Evolutionary conservation across 805 yeast genomes (phyloP), one percentile per base, ranked within the genome.

Genomic region (Lipomyces starkeyi): DNA sequence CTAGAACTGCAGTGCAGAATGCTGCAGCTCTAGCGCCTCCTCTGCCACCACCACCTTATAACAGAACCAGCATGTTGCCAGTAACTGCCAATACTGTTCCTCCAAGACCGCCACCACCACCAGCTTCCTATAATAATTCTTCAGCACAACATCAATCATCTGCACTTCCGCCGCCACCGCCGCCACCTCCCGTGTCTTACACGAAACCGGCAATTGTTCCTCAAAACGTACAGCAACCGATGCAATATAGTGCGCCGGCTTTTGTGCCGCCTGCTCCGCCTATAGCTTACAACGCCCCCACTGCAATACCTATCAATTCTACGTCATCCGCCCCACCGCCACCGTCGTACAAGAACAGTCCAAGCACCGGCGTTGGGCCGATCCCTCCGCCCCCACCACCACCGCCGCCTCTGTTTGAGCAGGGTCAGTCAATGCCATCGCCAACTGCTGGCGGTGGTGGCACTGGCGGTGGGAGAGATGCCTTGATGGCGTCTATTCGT

Each of bases 401-500:
- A 27, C 72, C 72, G 9, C 63, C 67, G 14, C 73, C 75, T 11
- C 62, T 67, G 2, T 76, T 76, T 27, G 75, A 77, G 40, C 64
- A 72, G 32, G 7, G 32, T 29, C 32, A 29, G 32, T 29, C 32
- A 29, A 29, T 5, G 40, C 40, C 17, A 37, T 14, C 40, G 40
- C 17, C 40, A 14, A 3, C 14, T 14, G 40, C 17, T 9, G 40
- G 40, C 9, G 40, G 40, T 25, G 68, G 68, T 65, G 79, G 61
- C 59, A 87, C 80, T 3, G 93, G 84, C 72, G 79, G 81, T 1
- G 88, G 88, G 0, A 82, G 97, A 73, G 97, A 91, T 77, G 97
- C 97, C 0, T 82, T 94, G 55, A 81, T 94, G 68, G 91, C 96
- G 0, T 91, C 98, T 0, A 94, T 94, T 73, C 84, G 97, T 73